Base-by-base conservation (phyloP, 2,329 filamentous ascomycete species). In the Ceratocystiopsis sp. region DNA sequence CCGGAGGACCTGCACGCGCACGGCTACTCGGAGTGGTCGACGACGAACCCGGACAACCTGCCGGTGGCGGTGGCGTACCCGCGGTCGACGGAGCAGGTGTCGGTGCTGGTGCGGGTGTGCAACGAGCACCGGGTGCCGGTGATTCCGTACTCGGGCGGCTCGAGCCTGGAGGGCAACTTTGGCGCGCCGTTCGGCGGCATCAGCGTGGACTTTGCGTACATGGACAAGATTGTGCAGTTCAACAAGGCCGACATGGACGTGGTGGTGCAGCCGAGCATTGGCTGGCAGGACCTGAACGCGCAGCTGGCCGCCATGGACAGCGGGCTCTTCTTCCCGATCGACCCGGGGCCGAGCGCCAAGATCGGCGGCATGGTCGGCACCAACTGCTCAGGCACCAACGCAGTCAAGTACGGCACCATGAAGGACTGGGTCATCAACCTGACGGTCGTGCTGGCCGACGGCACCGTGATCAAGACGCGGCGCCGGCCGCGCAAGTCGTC, bases 211-310 rank as follows among this genome's bases (percentile, higher is more conserved):
- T 95, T 95, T 57, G 74, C 76, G 1, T 75, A 75, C 54, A 95
- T 95, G 87, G 80, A 93, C 57, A 67, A 78, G 53, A 80, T 94
- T 21, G 52, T 95, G 29, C 68, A 78, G 43, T 68, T 94, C 45
- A 81, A 93, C 57, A 78, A 82, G 51, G 80, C 84, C 4, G 87
- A 94, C 57, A 85, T 94, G 82, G 87, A 95, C 53, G 70, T 94
- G 41, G 83, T 93, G 5, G 85, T 95, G 3, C 87, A 95, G 58
- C 87, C 87, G 3, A 83, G 82, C 8, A 79, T 95, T 11, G 80
- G 81, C n/a, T 95, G 86, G 86, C 86, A 93, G 71, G 76, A 82
- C 42, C 63, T 95, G 45, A 95, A 95, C 53, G 75, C 80, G 50
- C 63, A 74, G 52, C 57, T 78, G 38, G 68, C 76, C 40, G 76